These are phyloP conservation scores for Neurospora sp. DNA, from an alignment of 495 filamentous ascomycete species.

Conservation along the genomic window DNA sequence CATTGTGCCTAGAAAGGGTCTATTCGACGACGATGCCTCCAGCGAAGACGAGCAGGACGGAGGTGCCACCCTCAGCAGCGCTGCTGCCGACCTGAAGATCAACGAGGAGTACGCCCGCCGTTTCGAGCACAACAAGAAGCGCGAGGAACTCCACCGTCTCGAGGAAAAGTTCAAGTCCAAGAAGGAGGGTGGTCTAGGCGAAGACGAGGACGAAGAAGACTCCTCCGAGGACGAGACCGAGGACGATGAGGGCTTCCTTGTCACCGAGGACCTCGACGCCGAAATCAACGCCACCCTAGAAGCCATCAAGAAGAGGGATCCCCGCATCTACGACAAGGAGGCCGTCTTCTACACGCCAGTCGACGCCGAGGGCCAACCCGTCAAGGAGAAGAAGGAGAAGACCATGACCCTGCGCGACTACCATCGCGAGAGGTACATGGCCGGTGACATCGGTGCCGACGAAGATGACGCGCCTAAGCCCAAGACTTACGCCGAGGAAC, in stretches of 20 bases:
- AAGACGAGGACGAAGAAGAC: conserved; percentile 36
- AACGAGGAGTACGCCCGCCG: conserved; percentile 82
- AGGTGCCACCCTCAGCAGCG: conserved; percentile 43
- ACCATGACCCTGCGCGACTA: conserved; percentile 84
- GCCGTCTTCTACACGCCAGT: conserved; percentile 63
- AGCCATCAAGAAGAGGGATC: conserved; percentile 83
- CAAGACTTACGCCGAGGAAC: conserved; percentile 74
- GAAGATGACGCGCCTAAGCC: conserved; percentile 42
- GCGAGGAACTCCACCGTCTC: conserved; percentile 80
- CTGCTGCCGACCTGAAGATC: conserved; percentile 56
- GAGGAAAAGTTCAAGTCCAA: conserved; percentile 76
- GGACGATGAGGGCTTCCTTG: conserved; percentile 80
- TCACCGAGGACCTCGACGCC: conserved; percentile 70
- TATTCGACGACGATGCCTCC: conserved; percentile 25
- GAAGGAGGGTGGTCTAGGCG: conserved; percentile 10
- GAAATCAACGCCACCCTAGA: conserved; percentile 75
- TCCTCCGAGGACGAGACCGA: conserved; percentile 67
- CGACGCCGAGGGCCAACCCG: conserved; percentile 38
- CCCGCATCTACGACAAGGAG: conserved; percentile 73
- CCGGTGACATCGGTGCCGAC: conserved; percentile 46
- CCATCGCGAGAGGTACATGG: conserved; percentile 74
- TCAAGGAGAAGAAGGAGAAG: conserved; percentile 57
- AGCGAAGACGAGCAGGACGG: conserved; percentile 48
- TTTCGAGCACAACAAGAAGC: conserved; percentile 94
- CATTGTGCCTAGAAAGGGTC: conserved; percentile 13